These are phyloP conservation scores for Marasmius sp. DNA, from an alignment of 1,284 basidiomycete genomes.

Conservation along the genomic window DNA sequence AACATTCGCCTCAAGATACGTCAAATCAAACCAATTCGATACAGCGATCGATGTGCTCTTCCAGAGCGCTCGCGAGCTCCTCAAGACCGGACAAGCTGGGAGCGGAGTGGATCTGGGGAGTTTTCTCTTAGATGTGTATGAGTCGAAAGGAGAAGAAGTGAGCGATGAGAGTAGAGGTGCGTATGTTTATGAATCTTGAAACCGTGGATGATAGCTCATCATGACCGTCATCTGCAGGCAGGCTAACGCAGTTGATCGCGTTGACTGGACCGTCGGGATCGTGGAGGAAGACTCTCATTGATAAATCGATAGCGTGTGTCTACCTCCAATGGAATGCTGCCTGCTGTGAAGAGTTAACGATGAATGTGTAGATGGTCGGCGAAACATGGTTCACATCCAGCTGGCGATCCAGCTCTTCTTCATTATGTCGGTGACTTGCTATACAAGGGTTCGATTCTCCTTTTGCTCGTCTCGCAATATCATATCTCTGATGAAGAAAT, in stretches of 20 bases:
- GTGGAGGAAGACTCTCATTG: constrained; percentile 81
- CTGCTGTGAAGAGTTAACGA: constrained; percentile 10
- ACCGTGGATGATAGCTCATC: background rate
- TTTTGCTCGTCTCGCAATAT: background rate
- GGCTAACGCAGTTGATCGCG: constrained; percentile 81
- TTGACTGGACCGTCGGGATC: constrained; percentile 69
- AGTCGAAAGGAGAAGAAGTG: constrained; percentile 65
- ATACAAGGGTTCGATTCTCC: constrained; percentile 68
- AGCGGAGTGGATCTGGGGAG: constrained; percentile 82
- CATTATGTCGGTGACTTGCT: constrained; percentile 87
- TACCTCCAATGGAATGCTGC: constrained; percentile 9
- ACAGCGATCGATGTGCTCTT: constrained; percentile 88
- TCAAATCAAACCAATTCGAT: constrained; percentile 74
- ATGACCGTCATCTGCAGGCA: constrained; percentile 46
- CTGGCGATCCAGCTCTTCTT: constrained; percentile 83
- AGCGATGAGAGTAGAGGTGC: constrained; percentile 76
- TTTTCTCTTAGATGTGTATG: constrained; percentile 82
- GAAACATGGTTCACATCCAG: constrained; percentile 71
- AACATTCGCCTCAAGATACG: constrained; percentile 87
- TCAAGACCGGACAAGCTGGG: constrained; percentile 85
- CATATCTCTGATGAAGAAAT: constrained; percentile 1
- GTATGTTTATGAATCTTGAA: constrained; percentile 10
- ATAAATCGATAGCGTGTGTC: constrained; percentile 75
- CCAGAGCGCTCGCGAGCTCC: constrained; percentile 78
- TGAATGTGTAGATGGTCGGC: constrained; percentile 70